Percentiles rank a stretch among this genome's conserved stretches.
Conservation (phyloP, 2,329 filamentous ascomycete genomes). For the Cercospora zeae-maydis region DNA sequence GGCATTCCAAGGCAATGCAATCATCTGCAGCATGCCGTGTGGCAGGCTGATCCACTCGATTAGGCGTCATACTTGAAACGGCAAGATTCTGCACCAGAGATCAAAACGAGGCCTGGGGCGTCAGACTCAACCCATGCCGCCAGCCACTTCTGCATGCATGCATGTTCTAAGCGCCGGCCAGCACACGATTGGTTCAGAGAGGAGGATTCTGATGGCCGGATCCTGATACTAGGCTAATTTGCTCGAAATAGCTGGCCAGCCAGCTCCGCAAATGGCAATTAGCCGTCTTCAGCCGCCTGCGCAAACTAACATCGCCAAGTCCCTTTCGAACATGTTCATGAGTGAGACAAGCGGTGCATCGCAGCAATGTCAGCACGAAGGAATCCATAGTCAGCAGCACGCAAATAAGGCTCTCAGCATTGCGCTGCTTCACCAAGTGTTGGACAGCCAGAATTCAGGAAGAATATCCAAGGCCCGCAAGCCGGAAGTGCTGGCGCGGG, state of each 20-base stretch:
- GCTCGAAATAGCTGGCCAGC: conserved; percentile 17
- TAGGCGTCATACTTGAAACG: conserved; percentile 16
- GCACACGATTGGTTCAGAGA: conserved; percentile 16
- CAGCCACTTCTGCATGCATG: conserved; percentile 17
- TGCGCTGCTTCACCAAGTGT: background rate
- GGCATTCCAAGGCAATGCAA: conserved; percentile 14
- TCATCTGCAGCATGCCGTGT: conserved; percentile 14
- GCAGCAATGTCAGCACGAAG: background rate
- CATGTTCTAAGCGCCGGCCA: conserved; percentile 21
- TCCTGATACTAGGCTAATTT: conserved; percentile 15
- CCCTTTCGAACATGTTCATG: background rate
- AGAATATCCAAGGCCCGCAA: background rate
- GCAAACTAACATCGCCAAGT: background rate
- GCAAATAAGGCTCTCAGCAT: background rate
- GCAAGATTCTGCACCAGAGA: conserved; percentile 10
- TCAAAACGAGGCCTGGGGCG: background rate
- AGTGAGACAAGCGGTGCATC: background rate
- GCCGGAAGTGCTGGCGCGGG: background rate
- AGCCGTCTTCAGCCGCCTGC: conserved; percentile 5
- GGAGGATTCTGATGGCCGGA: conserved; percentile 1
- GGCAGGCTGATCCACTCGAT: conserved; percentile 9
- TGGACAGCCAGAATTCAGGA: background rate
- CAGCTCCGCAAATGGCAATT: conserved; percentile 1
- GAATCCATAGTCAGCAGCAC: background rate
- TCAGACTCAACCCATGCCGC: conserved; percentile 11